phyloP scores from a whole-genome alignment of 106 monocot genomes.

The Allium fistulosum region DNA sequence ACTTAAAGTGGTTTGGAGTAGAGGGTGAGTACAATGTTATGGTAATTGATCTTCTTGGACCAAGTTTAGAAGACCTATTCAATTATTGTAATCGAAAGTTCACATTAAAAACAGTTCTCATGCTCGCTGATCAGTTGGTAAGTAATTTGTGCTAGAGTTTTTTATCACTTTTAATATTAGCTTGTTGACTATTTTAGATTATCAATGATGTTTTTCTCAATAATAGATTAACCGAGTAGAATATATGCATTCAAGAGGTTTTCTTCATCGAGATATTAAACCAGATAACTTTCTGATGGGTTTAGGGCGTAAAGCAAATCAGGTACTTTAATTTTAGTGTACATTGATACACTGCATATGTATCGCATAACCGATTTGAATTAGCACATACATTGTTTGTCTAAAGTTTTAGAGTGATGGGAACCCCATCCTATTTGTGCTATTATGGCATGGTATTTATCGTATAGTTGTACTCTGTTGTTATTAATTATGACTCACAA shows the following conservation, averaged over 20 bases:
- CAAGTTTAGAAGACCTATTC: constrained; percentile 70
- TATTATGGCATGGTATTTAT: too few species aligned
- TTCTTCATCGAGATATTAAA: constrained; percentile 81
- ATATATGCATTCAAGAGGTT: constrained; percentile 62
- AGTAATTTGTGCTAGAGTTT: not conserved
- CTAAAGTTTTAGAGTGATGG: too few species aligned
- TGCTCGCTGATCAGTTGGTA: constrained; percentile 68
- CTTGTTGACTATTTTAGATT: not conserved
- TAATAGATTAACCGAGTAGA: constrained; percentile 61
- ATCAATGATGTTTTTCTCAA: not conserved
- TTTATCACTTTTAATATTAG: not conserved
- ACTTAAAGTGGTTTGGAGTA: constrained; percentile 70
- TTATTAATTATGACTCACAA: too few species aligned
- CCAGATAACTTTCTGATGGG: constrained; percentile 85
- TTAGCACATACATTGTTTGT: too few species aligned
- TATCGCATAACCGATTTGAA: too few species aligned
- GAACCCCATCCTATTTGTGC: too few species aligned
- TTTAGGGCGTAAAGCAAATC: constrained; percentile 61
- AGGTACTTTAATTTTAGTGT: constrained; percentile 23
- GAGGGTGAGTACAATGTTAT: constrained; percentile 74
- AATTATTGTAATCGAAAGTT: constrained; percentile 71
- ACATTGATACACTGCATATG: too few species aligned
- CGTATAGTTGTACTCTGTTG: too few species aligned
- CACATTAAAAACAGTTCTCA: constrained; percentile 52
- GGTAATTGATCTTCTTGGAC: constrained; percentile 82